Conservation (phyloP, 495 filamentous ascomycete genomes). For the Tuber microsphaerosporum region DNA sequence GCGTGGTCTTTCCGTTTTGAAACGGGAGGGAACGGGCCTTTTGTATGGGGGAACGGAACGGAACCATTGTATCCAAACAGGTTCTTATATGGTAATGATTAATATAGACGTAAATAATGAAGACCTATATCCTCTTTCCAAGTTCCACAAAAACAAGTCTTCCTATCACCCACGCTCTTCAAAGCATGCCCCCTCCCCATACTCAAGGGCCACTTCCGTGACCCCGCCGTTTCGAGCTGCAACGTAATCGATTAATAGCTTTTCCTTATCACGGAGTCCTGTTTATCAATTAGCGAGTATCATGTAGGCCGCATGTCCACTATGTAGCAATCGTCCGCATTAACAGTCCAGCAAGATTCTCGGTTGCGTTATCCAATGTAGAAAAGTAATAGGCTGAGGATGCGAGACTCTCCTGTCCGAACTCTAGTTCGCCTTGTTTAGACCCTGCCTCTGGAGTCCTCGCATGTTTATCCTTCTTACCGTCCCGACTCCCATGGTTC, state of each 20-base stretch:
- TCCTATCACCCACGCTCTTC: constrained; percentile 43
- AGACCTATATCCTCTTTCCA: constrained; percentile 67
- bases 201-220: constrained; percentile 64
- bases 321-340: constrained; percentile 89
- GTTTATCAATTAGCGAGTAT: constrained; percentile 73
- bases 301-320: constrained; percentile 80
- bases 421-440: constrained; percentile 33
- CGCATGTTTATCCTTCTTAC: constrained; percentile 60
- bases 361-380: constrained; percentile 65
- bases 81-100: no score
- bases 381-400: constrained; percentile 68
- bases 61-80: no score
- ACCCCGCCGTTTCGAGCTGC: constrained; percentile 83
- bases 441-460: constrained; percentile 26
- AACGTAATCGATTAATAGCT: constrained; percentile 72
- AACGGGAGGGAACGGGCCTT: no score
- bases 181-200: constrained; percentile 66
- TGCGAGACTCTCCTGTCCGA: constrained; percentile 45
- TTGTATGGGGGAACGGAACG: no score
- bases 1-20: no score
- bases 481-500: constrained; percentile 25
- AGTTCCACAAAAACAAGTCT: constrained; percentile 62
- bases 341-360: constrained; percentile 73
- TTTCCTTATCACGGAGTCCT: constrained; percentile 90
- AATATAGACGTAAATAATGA: no score